These are phyloP conservation scores for Spiraea crenata DNA, from an alignment of 331 rosid genomes.

Conservation along the genomic window DNA sequence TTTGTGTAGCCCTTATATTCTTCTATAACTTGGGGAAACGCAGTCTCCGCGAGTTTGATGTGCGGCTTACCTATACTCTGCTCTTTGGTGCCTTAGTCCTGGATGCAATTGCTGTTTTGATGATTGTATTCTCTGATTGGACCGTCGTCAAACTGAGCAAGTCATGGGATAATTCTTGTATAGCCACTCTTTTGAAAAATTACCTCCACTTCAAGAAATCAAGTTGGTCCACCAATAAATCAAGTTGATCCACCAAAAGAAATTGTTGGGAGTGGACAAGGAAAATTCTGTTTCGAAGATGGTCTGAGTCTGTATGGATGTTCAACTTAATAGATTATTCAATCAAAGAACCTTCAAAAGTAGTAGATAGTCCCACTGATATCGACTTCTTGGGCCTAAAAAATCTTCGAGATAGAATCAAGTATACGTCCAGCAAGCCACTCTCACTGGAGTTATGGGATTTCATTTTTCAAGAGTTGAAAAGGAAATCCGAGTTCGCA, in stretches of 20 bases:
- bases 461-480: constrained; percentile 6
- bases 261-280: too few relatives aligned
- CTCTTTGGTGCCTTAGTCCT: too few relatives aligned
- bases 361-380: too few relatives aligned
- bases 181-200: too few relatives aligned
- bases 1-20: constrained; percentile 11
- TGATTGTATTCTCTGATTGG: too few relatives aligned
- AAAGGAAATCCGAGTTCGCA: constrained; percentile 21
- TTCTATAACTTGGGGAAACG: too few relatives aligned
- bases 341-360: not conserved
- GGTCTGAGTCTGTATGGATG: constrained; percentile 15
- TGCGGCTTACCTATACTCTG: too few relatives aligned
- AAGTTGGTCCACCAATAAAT: not conserved
- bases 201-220: not conserved
- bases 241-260: not conserved
- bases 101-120: too few relatives aligned
- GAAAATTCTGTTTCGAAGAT: not conserved
- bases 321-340: constrained; percentile 25
- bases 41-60: too few relatives aligned
- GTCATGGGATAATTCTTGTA: too few relatives aligned
- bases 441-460: constrained; percentile 22
- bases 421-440: constrained; percentile 6
- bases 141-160: too few relatives aligned
- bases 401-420: constrained; percentile 10
- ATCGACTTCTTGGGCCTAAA: constrained; percentile 6